Conservation (phyloP, 345 rosid genomes). For the Triadica sebifera region DNA sequence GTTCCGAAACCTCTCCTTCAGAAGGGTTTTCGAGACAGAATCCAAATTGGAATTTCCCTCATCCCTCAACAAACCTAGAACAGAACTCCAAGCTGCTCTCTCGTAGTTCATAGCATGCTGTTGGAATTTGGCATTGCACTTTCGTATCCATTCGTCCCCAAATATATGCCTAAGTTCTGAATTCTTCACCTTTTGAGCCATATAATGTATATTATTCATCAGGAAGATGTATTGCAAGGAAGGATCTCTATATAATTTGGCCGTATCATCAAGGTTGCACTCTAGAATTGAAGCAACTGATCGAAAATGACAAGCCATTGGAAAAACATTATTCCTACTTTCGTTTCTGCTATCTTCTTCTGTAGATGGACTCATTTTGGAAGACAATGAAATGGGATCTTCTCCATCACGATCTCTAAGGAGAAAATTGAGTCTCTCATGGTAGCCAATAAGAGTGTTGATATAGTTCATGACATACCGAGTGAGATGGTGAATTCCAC, state of each 20-base stretch:
- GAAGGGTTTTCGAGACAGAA: constrained; percentile 44
- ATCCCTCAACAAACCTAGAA: constrained; percentile 61
- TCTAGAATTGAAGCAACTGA: constrained; percentile 60
- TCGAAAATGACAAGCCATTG: constrained; percentile 50
- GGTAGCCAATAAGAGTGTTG: constrained; percentile 61
- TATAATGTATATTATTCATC: constrained; percentile 87
- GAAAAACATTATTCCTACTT: constrained; percentile 30
- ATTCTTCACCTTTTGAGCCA: constrained; percentile 69
- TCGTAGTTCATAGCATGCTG: constrained; percentile 71
- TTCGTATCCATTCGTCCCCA: constrained; percentile 75
- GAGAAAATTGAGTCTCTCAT: constrained; percentile 60
- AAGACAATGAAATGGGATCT: constrained; percentile 33
- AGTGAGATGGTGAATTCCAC: constrained; percentile 75
- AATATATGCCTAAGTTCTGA: constrained; percentile 64
- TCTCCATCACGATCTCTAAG: constrained; percentile 46
- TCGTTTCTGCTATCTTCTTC: constrained; percentile 41
- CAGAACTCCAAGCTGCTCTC: constrained; percentile 71
- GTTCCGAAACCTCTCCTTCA: constrained; percentile 61
- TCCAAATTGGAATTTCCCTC: constrained; percentile 49
- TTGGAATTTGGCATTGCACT: constrained; percentile 74
- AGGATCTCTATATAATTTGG: constrained; percentile 57
- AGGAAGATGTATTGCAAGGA: constrained; percentile 73
- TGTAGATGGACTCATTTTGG: constrained; percentile 30
- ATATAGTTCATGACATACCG: constrained; percentile 82
- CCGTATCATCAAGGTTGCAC: constrained; percentile 62